phyloP scores from a whole-genome alignment of 768 basidiomycete species.

The Russula griseocarnosa region DNA sequence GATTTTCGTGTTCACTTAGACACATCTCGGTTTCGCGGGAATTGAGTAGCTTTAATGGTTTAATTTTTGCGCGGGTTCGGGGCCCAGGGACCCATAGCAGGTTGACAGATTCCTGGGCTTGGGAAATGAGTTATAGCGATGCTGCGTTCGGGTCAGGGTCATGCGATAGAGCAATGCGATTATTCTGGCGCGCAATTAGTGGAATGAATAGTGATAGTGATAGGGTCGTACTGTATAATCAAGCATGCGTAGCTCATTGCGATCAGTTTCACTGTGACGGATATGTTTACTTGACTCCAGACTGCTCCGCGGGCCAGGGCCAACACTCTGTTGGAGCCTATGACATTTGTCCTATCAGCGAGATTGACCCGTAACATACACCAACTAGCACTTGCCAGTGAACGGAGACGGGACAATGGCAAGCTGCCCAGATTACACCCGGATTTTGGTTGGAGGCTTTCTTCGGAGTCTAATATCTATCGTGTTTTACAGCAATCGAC shows the following conservation, averaged over 20 bases:
- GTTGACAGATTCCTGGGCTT: background rate
- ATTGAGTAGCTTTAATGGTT: background rate
- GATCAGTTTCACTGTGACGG: background rate
- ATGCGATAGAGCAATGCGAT: too few species aligned
- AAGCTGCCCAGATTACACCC: background rate
- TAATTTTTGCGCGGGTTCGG: background rate
- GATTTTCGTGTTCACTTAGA: background rate
- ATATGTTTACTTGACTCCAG: constrained; percentile 2
- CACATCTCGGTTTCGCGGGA: background rate
- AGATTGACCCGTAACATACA: constrained; percentile 9
- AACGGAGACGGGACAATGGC: background rate
- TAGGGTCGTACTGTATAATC: too few species aligned
- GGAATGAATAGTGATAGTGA: too few species aligned
- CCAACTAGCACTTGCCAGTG: constrained; percentile 2
- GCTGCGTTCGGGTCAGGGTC: background rate
- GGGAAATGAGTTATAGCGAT: background rate
- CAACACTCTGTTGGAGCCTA: constrained; percentile 22
- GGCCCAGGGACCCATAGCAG: background rate
- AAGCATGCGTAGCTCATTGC: background rate
- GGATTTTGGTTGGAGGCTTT: constrained; percentile 20
- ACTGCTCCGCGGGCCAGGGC: constrained; percentile 8
- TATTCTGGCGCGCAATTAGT: too few species aligned
- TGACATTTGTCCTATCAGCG: constrained; percentile 18
- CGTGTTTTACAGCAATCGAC: background rate
- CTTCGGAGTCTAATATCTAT: constrained; percentile 12